phyloP scores from a whole-genome alignment of 306 rosid genomes.

The Lotus japonicus region DNA sequence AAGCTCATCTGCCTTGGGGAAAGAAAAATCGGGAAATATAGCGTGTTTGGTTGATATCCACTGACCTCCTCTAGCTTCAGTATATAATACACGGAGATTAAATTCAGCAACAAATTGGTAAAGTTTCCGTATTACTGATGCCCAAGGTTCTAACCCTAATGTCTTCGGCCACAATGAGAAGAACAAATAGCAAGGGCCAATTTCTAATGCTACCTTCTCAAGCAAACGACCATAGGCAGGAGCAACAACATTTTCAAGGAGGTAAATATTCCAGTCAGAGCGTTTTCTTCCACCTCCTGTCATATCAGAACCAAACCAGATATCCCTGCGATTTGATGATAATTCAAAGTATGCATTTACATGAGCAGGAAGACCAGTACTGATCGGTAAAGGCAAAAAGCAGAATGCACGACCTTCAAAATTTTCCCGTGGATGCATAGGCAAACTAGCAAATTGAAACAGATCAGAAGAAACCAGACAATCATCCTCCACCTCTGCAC shows the following conservation, averaged over 20 bases:
- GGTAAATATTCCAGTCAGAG: conserved; percentile 92
- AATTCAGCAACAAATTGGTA: conserved; percentile 67
- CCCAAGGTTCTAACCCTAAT: conserved; percentile 86
- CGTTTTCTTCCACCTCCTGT: conserved; percentile 96
- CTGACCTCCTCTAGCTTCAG: conserved; percentile 93
- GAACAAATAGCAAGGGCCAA: conserved; percentile 76
- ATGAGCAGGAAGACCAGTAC: conserved; percentile 91
- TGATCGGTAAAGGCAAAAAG: conserved; percentile 83
- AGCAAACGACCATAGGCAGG: conserved; percentile 91
- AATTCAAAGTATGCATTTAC: conserved; percentile 92
- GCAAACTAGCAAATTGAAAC: conserved; percentile 41
- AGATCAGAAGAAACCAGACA: conserved; percentile 33
- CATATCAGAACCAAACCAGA: conserved; percentile 98
- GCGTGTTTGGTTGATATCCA: conserved; percentile 92
- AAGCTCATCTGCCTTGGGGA: conserved; percentile 59
- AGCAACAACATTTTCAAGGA: conserved; percentile 90
- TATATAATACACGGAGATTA: conserved; percentile 64
- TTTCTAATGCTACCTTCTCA: conserved; percentile 79
- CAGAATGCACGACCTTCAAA: conserved; percentile 96
- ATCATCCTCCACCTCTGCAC: conserved; percentile 30
- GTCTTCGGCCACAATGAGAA: conserved; percentile 89
- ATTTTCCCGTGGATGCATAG: conserved; percentile 37
- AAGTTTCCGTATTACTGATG: conserved; percentile 62
- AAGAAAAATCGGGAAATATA: conserved; percentile 89
- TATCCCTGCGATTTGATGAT: conserved; percentile 97